Percentiles rank a stretch among this genome's conserved stretches.
These are phyloP conservation scores for Polyporus tsugae DNA, from an alignment of 1,284 basidiomycete genomes.

Conservation along the genomic window DNA sequence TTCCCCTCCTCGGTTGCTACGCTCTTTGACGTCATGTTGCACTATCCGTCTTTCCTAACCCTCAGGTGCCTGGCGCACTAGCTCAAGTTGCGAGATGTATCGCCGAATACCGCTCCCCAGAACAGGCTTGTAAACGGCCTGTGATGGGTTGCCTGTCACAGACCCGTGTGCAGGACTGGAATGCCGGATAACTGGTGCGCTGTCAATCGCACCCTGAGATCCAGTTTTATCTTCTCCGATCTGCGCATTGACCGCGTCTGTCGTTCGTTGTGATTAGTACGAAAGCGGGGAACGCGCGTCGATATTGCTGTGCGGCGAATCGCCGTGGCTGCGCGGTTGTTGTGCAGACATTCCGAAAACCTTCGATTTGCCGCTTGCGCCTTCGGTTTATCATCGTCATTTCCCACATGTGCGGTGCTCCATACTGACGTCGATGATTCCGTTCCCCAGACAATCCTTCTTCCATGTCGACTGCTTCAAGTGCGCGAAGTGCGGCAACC, in stretches of 20 bases:
- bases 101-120: too few relatives aligned
- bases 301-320: background rate
- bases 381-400: background rate
- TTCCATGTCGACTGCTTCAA: constrained; percentile 87
- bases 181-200: too few relatives aligned
- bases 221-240: too few relatives aligned
- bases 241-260: background rate
- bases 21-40: background rate
- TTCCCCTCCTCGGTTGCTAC: background rate
- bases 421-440: constrained; percentile 26
- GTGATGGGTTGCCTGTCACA: too few relatives aligned
- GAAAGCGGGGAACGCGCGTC: background rate
- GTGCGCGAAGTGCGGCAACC: constrained; percentile 82
- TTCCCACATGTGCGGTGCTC: background rate
- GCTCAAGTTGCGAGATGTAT: too few relatives aligned
- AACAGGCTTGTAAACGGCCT: too few relatives aligned
- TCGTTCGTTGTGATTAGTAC: background rate
- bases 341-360: background rate
- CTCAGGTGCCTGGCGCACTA: too few relatives aligned
- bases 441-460: constrained; percentile 71
- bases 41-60: background rate
- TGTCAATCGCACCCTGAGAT: background rate
- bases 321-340: background rate
- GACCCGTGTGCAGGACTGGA: too few relatives aligned
- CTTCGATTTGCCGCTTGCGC: constrained; percentile 14